Base-by-base conservation (phyloP, 306 rosid species). In the Aeschynomene evenia region DNA sequence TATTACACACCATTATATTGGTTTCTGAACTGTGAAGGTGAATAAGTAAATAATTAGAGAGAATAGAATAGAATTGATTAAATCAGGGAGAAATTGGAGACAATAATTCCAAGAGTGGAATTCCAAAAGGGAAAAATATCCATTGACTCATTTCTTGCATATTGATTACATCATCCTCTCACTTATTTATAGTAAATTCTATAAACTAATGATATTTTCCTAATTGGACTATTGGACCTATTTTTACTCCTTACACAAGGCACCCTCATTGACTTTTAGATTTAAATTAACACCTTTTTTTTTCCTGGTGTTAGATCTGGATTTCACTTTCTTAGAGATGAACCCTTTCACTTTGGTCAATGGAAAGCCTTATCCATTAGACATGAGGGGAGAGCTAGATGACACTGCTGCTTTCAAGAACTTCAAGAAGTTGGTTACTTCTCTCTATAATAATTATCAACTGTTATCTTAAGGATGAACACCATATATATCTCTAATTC, bases 321-420 rank as follows among this genome's bases (percentile, higher is more conserved):
- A 93, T 77, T 93, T 93, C 80, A 93, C 98, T 67, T 93, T 93
- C 83, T 86, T 93, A 54, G 98, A 93, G 89, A 93, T 93, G 98
- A 93, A 93, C 79, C 98, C 98, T 68, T 93, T 93, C 64, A 54
- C 98, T 73, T 80, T 93, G 78, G 92, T 93, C 55, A 46, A 90
- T 63, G 96, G 97, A 78, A 93, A 90, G 84, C 97, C 97, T 49
- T 93, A 90, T 87, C 97, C 98, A 70, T 78, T 93, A 84, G 97
- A 93, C 74, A 93, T 93, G 98, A 93, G 98, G 80, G 98, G 98
- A 74, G 98, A 90, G 82, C 68, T 93, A 21, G 98, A 93, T 82
- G 97, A 93, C 80, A 93, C 98, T 71, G 98, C 98, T 66, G 86
- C 89, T 75, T 93, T 93, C 93, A 93, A 93, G 85, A 93, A 93